A percentile compares a stretch with the other conserved stretches of the same genome.
Conservation (phyloP, 345 rosid species). For the Limnanthes douglasii region DNA sequence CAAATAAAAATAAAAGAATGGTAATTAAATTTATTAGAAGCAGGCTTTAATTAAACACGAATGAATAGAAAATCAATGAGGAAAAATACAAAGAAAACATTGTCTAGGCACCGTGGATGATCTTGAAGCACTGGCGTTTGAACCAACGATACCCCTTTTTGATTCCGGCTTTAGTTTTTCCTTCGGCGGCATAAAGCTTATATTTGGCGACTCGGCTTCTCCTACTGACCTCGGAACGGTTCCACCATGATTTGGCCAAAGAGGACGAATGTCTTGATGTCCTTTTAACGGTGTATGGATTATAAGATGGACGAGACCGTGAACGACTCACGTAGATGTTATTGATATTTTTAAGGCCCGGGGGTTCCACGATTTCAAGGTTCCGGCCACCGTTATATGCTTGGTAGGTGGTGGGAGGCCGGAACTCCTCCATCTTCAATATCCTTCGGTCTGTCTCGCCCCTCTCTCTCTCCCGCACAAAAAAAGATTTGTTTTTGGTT, state of each 20-base stretch:
- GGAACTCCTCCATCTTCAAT: slow-evolving; percentile 11
- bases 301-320: slow-evolving; percentile 3
- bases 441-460: too few relatives aligned
- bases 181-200: slow-evolving; percentile 33
- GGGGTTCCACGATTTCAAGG: slow-evolving; percentile 9
- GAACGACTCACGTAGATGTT: slow-evolving; percentile 10
- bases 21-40: too few relatives aligned
- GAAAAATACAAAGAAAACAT: too few relatives aligned
- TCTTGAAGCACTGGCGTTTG: slow-evolving; percentile 24
- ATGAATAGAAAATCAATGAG: too few relatives aligned
- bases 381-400: slow-evolving; percentile 13
- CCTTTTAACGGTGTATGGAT: slow-evolving; percentile 3
- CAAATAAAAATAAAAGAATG: too few relatives aligned
- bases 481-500: too few relatives aligned
- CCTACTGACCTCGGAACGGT: slow-evolving; percentile 27
- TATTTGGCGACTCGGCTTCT: slow-evolving; percentile 32
- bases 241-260: slow-evolving; percentile 18
- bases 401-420: slow-evolving; percentile 7
- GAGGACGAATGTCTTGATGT: not conserved
- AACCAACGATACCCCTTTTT: slow-evolving; percentile 39
- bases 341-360: not conserved
- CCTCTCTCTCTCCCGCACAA: too few relatives aligned
- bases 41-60: too few relatives aligned
- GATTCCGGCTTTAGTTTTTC: slow-evolving; percentile 25
- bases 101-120: slow-evolving; percentile 21